phyloP scores from a whole-genome alignment of 257 asterid species.

The Phtheirospermum japonicum region DNA sequence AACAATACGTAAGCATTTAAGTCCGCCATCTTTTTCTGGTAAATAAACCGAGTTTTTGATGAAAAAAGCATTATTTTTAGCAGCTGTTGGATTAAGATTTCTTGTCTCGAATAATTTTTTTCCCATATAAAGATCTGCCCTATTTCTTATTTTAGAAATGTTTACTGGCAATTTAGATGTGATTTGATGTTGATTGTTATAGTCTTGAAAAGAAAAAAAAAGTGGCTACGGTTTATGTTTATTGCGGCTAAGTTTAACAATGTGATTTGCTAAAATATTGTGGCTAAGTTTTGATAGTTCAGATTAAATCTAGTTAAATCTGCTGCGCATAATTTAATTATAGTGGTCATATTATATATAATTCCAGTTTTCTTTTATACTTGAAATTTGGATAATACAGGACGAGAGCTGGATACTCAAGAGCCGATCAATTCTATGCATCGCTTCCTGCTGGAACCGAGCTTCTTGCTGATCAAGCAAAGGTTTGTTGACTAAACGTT shows the following conservation, averaged over 20 bases:
- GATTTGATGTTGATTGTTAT: not conserved
- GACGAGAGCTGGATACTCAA: no score
- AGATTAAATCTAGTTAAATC: constrained; percentile 9
- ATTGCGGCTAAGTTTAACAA: not conserved
- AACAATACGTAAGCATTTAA: constrained; percentile 68
- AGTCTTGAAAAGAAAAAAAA: not conserved
- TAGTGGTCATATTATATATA: constrained; percentile 42
- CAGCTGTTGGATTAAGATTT: constrained; percentile 4
- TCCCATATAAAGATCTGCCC: not conserved
- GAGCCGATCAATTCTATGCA: constrained; percentile 91
- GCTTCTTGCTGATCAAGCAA: constrained; percentile 73
- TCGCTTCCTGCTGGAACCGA: constrained; percentile 96
- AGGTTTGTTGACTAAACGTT: constrained; percentile 37
- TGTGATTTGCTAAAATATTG: not conserved
- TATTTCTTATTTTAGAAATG: not conserved
- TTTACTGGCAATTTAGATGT: not conserved
- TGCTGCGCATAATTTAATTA: not conserved
- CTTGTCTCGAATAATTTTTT: not conserved
- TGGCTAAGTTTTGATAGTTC: not conserved
- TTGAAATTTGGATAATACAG: no score
- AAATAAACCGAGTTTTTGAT: not conserved
- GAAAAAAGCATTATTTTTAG: constrained; percentile 2
- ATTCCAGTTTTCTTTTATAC: no score
- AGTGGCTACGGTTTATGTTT: constrained; percentile 3
- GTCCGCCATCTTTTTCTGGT: not conserved